These are phyloP conservation scores for Kazachstania taianensis DNA, from an alignment of 805 yeast species.

Conservation along the genomic window DNA sequence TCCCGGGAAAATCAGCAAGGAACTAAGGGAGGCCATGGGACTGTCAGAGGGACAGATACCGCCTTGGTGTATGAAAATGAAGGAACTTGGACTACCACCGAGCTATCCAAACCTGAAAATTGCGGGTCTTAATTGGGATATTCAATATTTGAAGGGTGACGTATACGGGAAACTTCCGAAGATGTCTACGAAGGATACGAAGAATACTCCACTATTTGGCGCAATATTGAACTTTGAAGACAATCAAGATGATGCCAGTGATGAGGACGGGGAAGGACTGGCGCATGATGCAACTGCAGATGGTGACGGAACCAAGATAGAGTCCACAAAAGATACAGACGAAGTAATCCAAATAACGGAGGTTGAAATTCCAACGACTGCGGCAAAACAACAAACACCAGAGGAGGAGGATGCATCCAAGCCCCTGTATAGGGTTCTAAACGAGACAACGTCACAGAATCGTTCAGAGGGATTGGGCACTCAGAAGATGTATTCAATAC, in stretches of 20 bases:
- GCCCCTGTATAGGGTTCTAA: constrained; percentile 15
- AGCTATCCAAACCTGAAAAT: constrained; percentile 57
- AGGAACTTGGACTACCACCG: constrained; percentile 71
- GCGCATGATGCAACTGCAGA: too few relatives aligned
- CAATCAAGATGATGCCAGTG: constrained; percentile 9
- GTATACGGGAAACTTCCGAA: constrained; percentile 22
- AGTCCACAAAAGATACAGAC: neutral
- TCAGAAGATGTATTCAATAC: neutral
- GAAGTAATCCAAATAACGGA: neutral
- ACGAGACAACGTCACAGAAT: constrained; percentile 8
- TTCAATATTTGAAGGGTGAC: constrained; percentile 30
- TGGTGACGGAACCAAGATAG: neutral
- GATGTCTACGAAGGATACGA: constrained; percentile 4
- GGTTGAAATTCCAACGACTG: neutral
- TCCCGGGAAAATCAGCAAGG: constrained; percentile 63
- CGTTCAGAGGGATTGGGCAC: neutral
- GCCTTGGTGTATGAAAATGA: constrained; percentile 74
- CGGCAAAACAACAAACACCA: neutral
- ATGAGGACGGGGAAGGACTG: constrained; percentile 6
- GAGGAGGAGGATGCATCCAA: constrained; percentile 6
- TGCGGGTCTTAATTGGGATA: constrained; percentile 41
- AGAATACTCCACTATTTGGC: constrained; percentile 22
- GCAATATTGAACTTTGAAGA: constrained; percentile 22
- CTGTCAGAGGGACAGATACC: constrained; percentile 49
- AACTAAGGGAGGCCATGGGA: constrained; percentile 60